Evolutionary conservation across 768 basidiomycete species (phyloP).

Genomic region (Scleroderma bovista): DNA sequence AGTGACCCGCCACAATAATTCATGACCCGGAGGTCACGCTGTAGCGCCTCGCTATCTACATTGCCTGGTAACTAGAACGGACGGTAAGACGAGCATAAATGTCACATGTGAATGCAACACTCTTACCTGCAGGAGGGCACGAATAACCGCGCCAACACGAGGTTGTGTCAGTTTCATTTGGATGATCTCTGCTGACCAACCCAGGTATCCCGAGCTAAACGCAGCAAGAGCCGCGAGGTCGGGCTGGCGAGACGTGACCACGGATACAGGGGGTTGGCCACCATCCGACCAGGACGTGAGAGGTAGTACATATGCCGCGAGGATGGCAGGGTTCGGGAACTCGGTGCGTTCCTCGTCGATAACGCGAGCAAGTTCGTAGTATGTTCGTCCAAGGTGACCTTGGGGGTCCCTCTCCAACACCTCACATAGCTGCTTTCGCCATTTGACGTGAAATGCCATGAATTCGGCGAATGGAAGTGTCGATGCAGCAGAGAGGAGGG

Average conservation of each 20-base stretch:
- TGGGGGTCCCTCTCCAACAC: neutral
- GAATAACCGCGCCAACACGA: neutral
- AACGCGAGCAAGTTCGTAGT: neutral
- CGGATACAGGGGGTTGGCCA: neutral
- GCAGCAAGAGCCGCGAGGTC: neutral
- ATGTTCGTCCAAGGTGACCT: neutral
- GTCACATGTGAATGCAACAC: too few relatives aligned
- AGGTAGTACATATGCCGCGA: neutral
- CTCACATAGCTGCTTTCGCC: neutral
- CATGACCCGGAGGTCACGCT: neutral
- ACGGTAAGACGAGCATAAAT: too few relatives aligned
- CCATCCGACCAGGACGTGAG: neutral
- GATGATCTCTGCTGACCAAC: neutral
- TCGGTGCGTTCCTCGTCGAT: neutral
- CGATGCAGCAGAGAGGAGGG: neutral
- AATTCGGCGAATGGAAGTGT: neutral
- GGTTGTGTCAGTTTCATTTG: neutral
- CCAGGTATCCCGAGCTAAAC: neutral
- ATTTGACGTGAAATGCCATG: neutral
- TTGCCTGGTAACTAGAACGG: neutral
- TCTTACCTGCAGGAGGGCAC: neutral
- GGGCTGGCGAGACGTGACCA: neutral
- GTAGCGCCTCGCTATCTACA: neutral
- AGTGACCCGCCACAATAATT: neutral
- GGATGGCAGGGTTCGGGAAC: neutral